Percentiles rank a stretch among this genome's conserved stretches.
These are phyloP conservation scores for Psilocybe cubensis DNA, from an alignment of 768 basidiomycete species.

Conservation along the genomic window DNA sequence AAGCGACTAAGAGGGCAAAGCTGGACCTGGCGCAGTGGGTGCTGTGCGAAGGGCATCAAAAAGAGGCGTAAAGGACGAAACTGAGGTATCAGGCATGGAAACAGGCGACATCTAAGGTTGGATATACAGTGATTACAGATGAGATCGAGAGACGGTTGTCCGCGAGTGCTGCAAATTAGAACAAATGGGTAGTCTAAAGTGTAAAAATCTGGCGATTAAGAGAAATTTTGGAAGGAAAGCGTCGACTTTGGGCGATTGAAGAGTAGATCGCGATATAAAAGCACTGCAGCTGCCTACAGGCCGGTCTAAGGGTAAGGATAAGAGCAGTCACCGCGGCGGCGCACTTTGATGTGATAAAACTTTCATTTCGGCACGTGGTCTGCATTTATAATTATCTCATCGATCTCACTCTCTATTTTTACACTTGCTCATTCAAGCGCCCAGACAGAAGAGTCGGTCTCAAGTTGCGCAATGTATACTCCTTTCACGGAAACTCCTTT, in stretches of 20 bases:
- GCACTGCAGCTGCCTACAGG: conserved; percentile 11
- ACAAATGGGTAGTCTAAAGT: conserved; percentile 11
- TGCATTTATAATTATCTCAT: conserved; percentile 1
- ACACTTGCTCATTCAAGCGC: background rate
- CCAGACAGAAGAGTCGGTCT: background rate
- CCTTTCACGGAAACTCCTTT: background rate
- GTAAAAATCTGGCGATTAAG: conserved; percentile 8
- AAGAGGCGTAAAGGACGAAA: conserved; percentile 47
- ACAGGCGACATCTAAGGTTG: conserved; percentile 55
- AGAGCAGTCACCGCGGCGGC: background rate
- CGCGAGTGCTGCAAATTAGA: conserved; percentile 15
- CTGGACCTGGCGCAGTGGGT: conserved; percentile 63
- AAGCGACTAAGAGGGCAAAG: background rate
- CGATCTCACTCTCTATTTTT: conserved; percentile 2
- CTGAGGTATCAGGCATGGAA: conserved; percentile 46
- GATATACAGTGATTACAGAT: conserved; percentile 22
- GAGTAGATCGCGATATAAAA: conserved; percentile 5
- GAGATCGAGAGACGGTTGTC: conserved; percentile 14
- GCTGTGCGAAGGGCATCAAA: conserved; percentile 57
- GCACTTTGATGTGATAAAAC: conserved; percentile 8
- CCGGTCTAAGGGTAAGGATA: conserved; percentile 7
- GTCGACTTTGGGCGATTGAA: background rate
- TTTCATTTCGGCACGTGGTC: conserved; percentile 15
- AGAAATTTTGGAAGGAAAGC: background rate
- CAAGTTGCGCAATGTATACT: background rate